Conservation (phyloP, 2,329 filamentous ascomycete genomes). For the Calycina marina region DNA sequence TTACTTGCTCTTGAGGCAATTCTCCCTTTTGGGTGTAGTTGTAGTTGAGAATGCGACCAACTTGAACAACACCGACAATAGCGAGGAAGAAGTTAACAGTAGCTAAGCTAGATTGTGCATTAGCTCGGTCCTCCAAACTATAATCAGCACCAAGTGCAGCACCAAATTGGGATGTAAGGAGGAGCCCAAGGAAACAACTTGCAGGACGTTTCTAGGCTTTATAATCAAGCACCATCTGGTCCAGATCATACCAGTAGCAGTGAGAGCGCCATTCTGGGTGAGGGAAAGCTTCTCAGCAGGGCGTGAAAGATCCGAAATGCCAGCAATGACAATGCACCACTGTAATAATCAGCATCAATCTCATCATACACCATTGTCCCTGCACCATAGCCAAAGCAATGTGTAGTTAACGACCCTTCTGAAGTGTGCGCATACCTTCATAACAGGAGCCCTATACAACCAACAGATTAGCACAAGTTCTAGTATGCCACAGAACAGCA, state of each 20-base stretch:
- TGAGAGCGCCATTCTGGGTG: constrained; percentile 82
- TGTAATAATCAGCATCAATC: constrained; percentile 26
- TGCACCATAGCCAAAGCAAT: not conserved
- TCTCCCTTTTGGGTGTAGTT: constrained; percentile 43
- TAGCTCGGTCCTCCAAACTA: not conserved
- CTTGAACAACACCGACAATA: constrained; percentile 71
- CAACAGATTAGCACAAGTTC: constrained; percentile 8
- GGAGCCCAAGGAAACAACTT: constrained; percentile 22
- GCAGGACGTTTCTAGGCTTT: constrained; percentile 83
- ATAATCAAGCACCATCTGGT: constrained; percentile 98
- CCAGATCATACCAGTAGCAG: constrained; percentile 89
- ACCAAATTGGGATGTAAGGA: no score
- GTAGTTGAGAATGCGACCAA: constrained; percentile 59
- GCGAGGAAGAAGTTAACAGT: constrained; percentile 98
- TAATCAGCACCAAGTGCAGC: not conserved
- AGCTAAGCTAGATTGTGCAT: constrained; percentile 46
- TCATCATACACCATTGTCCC: no score
- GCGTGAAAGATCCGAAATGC: constrained; percentile 79
- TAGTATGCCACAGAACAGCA: no score
- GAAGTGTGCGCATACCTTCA: constrained; percentile 48
- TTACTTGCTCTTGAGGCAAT: constrained; percentile 19
- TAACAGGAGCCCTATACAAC: constrained; percentile 65
- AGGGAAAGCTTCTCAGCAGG: constrained; percentile 86
- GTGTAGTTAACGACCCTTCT: no score
- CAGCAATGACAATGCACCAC: constrained; percentile 89